These are phyloP conservation scores for Brassica balearica DNA, from an alignment of 441 rosid species.

Conservation along the genomic window DNA sequence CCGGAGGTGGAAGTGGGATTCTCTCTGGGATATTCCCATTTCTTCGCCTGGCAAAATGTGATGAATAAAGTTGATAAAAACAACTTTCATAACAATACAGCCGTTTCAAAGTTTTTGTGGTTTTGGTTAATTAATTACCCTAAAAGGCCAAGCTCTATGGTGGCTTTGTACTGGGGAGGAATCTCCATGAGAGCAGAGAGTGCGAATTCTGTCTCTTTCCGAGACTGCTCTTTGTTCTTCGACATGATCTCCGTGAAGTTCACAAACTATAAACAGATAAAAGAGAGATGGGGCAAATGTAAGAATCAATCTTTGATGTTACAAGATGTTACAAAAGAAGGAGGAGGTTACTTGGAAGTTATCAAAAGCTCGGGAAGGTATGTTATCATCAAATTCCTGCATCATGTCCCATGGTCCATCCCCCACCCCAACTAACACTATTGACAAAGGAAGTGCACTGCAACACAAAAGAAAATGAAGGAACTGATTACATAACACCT, in stretches of 20 bases:
- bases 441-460: constrained; percentile 74
- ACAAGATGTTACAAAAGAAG: neutral
- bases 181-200: constrained; percentile 80
- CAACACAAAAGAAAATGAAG: constrained; percentile 20
- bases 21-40: constrained; percentile 59
- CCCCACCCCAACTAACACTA: constrained; percentile 79
- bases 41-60: constrained; percentile 44
- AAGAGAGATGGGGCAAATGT: neutral
- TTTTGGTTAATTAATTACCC: constrained; percentile 1
- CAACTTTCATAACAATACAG: neutral
- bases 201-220: constrained; percentile 75
- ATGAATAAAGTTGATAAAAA: neutral
- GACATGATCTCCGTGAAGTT: constrained; percentile 79
- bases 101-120: neutral
- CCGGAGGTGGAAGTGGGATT: constrained; percentile 70
- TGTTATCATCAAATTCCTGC: constrained; percentile 80
- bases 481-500: constrained; percentile 17
- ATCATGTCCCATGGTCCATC: constrained; percentile 92
- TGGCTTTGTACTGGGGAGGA: constrained; percentile 78
- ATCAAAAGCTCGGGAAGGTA: constrained; percentile 80
- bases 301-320: neutral
- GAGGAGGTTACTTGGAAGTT: constrained; percentile 65
- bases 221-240: constrained; percentile 51
- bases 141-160: constrained; percentile 59
- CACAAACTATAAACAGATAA: constrained; percentile 58